A percentile compares a stretch with the other conserved stretches of the same genome.
These are phyloP conservation scores for Nakazawaea sp. DNA, from an alignment of 805 yeast genomes.

Conservation along the genomic window DNA sequence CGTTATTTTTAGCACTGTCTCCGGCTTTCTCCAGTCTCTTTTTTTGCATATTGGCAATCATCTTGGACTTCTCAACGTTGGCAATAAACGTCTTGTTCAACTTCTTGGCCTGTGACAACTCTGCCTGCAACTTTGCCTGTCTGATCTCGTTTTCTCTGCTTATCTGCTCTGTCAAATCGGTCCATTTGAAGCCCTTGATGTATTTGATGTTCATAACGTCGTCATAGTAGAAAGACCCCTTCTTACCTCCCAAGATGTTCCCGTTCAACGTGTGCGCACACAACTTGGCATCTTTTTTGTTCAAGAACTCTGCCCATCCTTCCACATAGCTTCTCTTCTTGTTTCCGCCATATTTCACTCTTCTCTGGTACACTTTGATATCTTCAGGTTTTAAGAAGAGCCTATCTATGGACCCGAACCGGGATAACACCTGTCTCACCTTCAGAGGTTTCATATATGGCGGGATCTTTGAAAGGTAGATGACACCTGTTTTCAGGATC, in stretches of 20 bases:
- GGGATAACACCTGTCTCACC: constrained; percentile 67
- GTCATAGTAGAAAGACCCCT: constrained; percentile 86
- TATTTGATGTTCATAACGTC: constrained; percentile 90
- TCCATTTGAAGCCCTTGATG: constrained; percentile 90
- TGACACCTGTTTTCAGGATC: constrained; percentile 75
- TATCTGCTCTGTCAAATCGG: constrained; percentile 87
- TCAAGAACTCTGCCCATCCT: constrained; percentile 93
- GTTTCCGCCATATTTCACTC: constrained; percentile 88
- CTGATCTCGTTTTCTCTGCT: constrained; percentile 85
- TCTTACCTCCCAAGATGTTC: constrained; percentile 85
- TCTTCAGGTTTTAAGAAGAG: constrained; percentile 85
- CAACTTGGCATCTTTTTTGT: constrained; percentile 80
- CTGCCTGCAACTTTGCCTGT: constrained; percentile 81
- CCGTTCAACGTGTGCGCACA: constrained; percentile 86
- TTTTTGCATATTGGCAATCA: constrained; percentile 59
- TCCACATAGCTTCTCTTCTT: constrained; percentile 82
- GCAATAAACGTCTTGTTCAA: constrained; percentile 77
- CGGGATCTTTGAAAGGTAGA: constrained; percentile 86
- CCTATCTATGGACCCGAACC: constrained; percentile 87
- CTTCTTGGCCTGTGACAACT: constrained; percentile 81
- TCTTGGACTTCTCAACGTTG: constrained; percentile 82
- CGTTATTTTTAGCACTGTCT: constrained; percentile 18
- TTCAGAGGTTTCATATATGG: constrained; percentile 97
- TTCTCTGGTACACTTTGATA: constrained; percentile 47
- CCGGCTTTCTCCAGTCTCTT: constrained; percentile 33